These are phyloP conservation scores for Teunomyces barrocoloradensis DNA, from an alignment of 805 yeast species.

Conservation along the genomic window DNA sequence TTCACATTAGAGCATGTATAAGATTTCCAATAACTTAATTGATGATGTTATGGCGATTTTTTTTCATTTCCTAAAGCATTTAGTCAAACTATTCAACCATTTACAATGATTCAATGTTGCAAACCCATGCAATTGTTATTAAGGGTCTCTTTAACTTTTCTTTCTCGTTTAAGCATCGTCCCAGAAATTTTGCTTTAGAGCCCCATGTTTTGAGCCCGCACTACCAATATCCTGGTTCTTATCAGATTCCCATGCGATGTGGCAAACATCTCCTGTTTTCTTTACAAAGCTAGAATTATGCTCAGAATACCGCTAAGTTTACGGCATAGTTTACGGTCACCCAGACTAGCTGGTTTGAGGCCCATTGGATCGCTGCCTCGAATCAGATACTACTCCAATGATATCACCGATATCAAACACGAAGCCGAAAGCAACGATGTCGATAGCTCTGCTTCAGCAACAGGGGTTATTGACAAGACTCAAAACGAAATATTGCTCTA, in stretches of 20 bases:
- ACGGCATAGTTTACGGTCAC: neutral
- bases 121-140: no score
- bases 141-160: neutral
- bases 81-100: no score
- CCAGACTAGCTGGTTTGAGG: neutral
- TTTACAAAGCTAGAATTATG: neutral
- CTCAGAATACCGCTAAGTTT: neutral
- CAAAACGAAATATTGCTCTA: slow-evolving; percentile 33
- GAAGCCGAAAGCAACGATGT: slow-evolving; percentile 28
- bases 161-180: neutral
- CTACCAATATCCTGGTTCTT: neutral
- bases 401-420: slow-evolving; percentile 30
- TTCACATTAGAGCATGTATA: no score
- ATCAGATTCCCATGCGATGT: neutral
- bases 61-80: no score
- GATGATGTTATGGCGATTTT: no score
- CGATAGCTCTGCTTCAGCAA: slow-evolving; percentile 33
- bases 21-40: no score
- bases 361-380: neutral
- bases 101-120: no score
- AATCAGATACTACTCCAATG: slow-evolving; percentile 16
- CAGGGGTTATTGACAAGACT: slow-evolving; percentile 40
- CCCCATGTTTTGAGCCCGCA: slow-evolving; percentile 1
- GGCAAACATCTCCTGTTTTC: neutral
- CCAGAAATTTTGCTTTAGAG: neutral